Evolutionary conservation across 75 land plant species (phyloP), one percentile per base, ranked within the genome.

Genomic region (Sequoiadendron giganteum): DNA sequence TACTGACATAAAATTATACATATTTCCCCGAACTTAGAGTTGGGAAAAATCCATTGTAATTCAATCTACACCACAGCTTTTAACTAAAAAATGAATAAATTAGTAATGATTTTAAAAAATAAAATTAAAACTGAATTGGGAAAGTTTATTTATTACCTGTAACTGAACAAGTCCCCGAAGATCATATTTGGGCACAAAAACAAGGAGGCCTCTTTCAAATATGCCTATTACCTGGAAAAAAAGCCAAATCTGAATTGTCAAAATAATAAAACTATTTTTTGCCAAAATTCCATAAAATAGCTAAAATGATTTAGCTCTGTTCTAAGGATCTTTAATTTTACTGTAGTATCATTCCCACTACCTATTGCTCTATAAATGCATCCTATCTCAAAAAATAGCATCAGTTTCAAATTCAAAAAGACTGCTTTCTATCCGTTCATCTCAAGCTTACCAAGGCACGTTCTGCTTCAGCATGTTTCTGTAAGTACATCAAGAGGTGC

Each of bases 381-480:
- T 16, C 42, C 13, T 8, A 45, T 25, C 49, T 81, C 10, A 81
- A 45, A 10, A 45, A 21, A 25, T 43, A 43, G 49, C 16, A 81
- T 28, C 28, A 25, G 2, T 38, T 85, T 85, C 10, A 54, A 10
- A 10, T 25, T 81, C 32, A 36, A 85, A 48, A 36, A 19, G 77
- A 19, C 19, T 55, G 3, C 13, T 85, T 85, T 85, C 76, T 28
- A 58, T 21, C 30, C 28, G 49, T 43, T 28, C 48, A 73, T 81
- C 4, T 1, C 10, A 81, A 81, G 45, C 52, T 32, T 88, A 88
- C 89, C 76, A 88, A 52, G 38, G 73, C 89, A 86, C 38, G 47
- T 86, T 88, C 86, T 88, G 89, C 89, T 86, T 88, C 86, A 45
- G 88, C 89, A 49, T 88, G 89, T 86, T 88, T 88, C 75, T 88